Evolutionary conservation across 768 basidiomycete genomes (phyloP).

Genomic region (Gymnopilus junonius): DNA sequence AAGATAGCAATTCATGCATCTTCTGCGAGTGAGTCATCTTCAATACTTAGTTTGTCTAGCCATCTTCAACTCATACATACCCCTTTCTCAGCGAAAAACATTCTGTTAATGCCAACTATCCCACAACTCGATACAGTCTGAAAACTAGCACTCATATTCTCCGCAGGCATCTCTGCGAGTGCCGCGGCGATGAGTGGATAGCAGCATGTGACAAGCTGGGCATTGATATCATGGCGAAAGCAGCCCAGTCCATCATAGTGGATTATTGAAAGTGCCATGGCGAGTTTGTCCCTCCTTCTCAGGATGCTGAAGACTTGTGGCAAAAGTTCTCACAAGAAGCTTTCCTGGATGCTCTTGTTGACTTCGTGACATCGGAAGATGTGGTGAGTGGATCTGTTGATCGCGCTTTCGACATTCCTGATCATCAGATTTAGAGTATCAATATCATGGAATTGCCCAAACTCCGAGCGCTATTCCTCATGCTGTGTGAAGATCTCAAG

Average conservation of each 20-base stretch:
- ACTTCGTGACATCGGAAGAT: background rate
- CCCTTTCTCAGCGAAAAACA: too few species aligned
- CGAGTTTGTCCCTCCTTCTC: background rate
- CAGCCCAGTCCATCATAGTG: background rate
- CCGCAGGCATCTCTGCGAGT: background rate
- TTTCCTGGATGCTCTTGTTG: slow-evolving; percentile 1
- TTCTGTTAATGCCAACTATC: background rate
- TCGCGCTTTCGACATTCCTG: too few species aligned
- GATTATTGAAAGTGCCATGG: background rate
- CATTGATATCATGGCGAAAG: slow-evolving; percentile 3
- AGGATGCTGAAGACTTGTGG: background rate
- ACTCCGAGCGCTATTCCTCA: background rate
- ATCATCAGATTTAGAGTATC: background rate
- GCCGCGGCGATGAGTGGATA: background rate
- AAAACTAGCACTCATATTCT: background rate
- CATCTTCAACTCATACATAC: too few species aligned
- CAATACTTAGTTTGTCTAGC: too few species aligned
- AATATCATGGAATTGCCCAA: slow-evolving; percentile 2
- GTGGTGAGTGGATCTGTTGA: background rate
- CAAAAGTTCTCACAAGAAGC: background rate
- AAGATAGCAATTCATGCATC: background rate
- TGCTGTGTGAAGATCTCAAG: background rate
- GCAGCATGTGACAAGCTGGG: slow-evolving; percentile 3
- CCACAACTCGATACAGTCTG: background rate
- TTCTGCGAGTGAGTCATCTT: background rate